phyloP scores from a whole-genome alignment of 2,329 filamentous ascomycete genomes.

The Penicillium fuscoglaucum region DNA sequence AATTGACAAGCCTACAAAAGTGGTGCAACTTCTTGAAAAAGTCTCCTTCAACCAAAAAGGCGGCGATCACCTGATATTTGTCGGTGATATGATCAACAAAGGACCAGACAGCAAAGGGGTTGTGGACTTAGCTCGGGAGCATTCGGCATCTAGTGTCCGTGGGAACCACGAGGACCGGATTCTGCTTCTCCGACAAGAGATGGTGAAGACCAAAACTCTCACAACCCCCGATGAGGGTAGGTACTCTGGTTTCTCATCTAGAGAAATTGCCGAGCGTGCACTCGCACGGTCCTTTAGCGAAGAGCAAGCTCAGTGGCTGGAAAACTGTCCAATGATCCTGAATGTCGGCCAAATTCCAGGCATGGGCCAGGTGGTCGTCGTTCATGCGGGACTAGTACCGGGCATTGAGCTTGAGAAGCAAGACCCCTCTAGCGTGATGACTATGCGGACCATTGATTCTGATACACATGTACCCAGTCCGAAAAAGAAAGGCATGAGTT shows the following conservation, averaged over 20 bases:
- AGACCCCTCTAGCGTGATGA: conserved; percentile 82
- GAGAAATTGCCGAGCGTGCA: conserved; percentile 45
- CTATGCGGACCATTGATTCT: conserved; percentile 78
- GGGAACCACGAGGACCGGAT: conserved; percentile 92
- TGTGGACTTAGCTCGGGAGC: conserved; percentile 69
- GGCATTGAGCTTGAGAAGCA: conserved; percentile 68
- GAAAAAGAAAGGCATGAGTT: conserved; percentile 58
- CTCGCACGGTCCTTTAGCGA: conserved; percentile 58
- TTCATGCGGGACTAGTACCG: conserved; percentile 83
- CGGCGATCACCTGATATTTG: conserved; percentile 72
- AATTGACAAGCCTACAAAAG: conserved; percentile 26
- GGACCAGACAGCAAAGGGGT: conserved; percentile 81
- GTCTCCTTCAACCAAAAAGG: conserved; percentile 59
- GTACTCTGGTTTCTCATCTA: conserved; percentile 33
- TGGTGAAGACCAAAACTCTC: conserved; percentile 31
- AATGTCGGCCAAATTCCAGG: conserved; percentile 63
- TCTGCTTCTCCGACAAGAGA: conserved; percentile 62
- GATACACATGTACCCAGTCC: conserved; percentile 59
- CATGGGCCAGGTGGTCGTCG: conserved; percentile 68
- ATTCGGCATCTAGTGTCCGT: conserved; percentile 77
- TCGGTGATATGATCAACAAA: conserved; percentile 80
- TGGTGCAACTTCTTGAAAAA: conserved; percentile 64
- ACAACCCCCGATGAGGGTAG: conserved; percentile 20
- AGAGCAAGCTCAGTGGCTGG: conserved; percentile 68
- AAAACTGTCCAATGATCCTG: conserved; percentile 74